These are phyloP conservation scores for Neolentinus lepideus DNA, from an alignment of 1,284 basidiomycete genomes.

Conservation along the genomic window DNA sequence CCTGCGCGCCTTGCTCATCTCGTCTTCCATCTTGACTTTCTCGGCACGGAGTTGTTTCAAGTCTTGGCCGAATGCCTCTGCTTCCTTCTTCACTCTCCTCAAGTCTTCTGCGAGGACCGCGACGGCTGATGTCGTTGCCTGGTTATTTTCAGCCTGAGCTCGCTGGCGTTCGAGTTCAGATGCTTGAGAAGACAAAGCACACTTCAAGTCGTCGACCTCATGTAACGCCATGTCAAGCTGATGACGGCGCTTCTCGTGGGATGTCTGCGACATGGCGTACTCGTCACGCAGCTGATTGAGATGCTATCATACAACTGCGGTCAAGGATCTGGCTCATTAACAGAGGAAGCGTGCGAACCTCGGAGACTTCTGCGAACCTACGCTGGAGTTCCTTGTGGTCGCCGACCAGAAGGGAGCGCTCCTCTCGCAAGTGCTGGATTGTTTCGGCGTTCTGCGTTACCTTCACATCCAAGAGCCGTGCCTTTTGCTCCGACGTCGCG, in stretches of 20 bases:
- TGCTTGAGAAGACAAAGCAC: constrained; percentile 52
- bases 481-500: constrained; percentile 59
- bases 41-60: constrained; percentile 56
- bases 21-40: constrained; percentile 58
- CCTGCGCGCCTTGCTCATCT: constrained; percentile 24
- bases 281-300: constrained; percentile 55
- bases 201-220: constrained; percentile 69
- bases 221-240: constrained; percentile 61
- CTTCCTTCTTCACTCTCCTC: constrained; percentile 61
- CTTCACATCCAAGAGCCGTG: constrained; percentile 53
- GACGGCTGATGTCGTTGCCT: constrained; percentile 51
- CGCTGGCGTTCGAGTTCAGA: constrained; percentile 63
- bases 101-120: constrained; percentile 62
- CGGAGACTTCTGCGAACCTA: constrained; percentile 53
- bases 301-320: constrained; percentile 28
- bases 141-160: constrained; percentile 51
- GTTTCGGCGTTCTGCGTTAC: constrained; percentile 58
- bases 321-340: not conserved
- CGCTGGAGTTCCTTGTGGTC: constrained; percentile 69
- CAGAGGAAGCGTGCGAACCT: constrained; percentile 34
- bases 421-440: constrained; percentile 66
- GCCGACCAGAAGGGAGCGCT: constrained; percentile 55
- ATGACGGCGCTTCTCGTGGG: constrained; percentile 64
- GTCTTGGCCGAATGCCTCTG: constrained; percentile 70
- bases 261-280: constrained; percentile 50